Evolutionary conservation across 2,329 filamentous ascomycete genomes (phyloP), one percentile per base, ranked within the genome.

Genomic region (Fusarium decemcellulare): DNA sequence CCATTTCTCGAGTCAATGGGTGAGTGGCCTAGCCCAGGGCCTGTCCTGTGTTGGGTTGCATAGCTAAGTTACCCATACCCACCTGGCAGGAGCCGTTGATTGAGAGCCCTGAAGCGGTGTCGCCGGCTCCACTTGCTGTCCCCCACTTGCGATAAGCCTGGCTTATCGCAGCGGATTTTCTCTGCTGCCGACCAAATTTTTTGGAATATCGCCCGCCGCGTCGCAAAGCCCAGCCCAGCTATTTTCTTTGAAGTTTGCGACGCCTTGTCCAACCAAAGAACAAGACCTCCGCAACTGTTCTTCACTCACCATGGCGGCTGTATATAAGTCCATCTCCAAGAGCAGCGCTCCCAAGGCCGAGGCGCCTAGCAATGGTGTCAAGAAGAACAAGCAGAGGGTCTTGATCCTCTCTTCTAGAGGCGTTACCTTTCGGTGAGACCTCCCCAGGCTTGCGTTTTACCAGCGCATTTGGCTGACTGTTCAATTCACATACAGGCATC

Each of bases 341-440:
- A 80, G 82, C 59, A 83, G 81, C 58, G 81, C 81, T 64, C 80
- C 82, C 53, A 87, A 87, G 72, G 77, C 81, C 53, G 85, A 89
- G 48, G 83, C 78, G 34, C 81, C 80, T 54, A 82, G 79, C 67
- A 85, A 84, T 79, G 85, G 84, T 62, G 75, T 83, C 48, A 86
- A 83, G 78, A 92, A 87, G 81, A 92, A 90, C 78, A 91, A 89
- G 83, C 90, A 91, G 81, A 86, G 94, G 75, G 93, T 98, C 55
- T 85, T 99, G 70, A 95, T 98, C 76, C 86, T 99, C 74, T 96
- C 93, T 29, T 98, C 95, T 27, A 87, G 96, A 84, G 96, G 96
- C 69, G 93, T 98, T 56, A 97, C 95, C 36, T 94, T 93, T 81
- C 88, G 92, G 92, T 94, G 83, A 65, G 84, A 36, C 46, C 27